Evolutionary conservation across 345 rosid genomes (phyloP), one percentile per base, ranked within the genome.

Genomic region (Kandelia obovata): DNA sequence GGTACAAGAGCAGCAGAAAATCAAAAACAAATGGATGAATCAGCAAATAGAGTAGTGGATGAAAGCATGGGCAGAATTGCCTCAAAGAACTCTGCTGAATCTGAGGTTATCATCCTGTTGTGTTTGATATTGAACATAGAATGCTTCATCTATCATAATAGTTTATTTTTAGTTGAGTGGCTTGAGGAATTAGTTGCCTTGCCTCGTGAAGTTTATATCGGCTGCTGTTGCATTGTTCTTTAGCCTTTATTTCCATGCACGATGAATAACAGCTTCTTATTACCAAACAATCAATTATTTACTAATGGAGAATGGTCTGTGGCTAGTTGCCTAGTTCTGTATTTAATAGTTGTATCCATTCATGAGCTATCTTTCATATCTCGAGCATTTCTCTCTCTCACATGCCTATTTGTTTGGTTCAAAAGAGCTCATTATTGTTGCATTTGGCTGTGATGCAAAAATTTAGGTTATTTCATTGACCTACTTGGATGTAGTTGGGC

Each of bases 21-120:
- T 78, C 91, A 82, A 63, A 92, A 86, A 78, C 85, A 80, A 32
- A 60, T 71, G 52, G 94, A 86, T 68, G 92, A 89, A 74, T 70
- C 79, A 51, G 47, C 72, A 28, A 71, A 67, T 68, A 84, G 73
- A 80, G 65, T 60, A 39, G 52, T 66, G 63, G 98, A 88, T 65
- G 97, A 89, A 55, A 79, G 70, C 68, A 32, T 68, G 31, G 75
- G 69, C 61, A 87, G 85, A 84, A 63, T 79, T 70, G 73, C 81
- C 65, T 62, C 75, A 16, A 95, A 76, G 72, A 81, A 80, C 68
- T 76, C 88, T 66, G 61, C 79, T 21, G 96, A 92, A 61, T 62
- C 80, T 20, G 99, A 92, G 98, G 98, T 96, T 82, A 30, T 62
- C 37, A 68, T 64, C 35, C 4, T 53, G 13, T 39, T 58, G 17